Conservation (phyloP, 176 grass and related monocot species). For the Triticum turgidum region DNA sequence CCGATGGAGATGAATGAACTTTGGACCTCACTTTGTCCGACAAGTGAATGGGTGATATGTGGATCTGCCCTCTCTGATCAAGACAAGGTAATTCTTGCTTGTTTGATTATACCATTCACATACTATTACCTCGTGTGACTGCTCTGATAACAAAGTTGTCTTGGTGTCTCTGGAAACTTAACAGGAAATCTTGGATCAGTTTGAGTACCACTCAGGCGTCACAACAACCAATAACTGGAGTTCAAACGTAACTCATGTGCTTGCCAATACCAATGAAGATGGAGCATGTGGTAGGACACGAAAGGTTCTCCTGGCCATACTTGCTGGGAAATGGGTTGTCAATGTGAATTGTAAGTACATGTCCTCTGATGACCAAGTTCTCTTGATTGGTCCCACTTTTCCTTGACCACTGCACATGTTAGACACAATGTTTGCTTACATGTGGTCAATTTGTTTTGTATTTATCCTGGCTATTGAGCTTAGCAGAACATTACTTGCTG, state of each 20-base stretch:
- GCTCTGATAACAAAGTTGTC: background rate
- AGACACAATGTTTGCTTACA: background rate
- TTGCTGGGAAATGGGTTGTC: slow-evolving; percentile 89
- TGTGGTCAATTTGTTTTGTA: background rate
- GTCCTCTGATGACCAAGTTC: background rate
- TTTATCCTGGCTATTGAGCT: background rate
- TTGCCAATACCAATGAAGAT: slow-evolving; percentile 66
- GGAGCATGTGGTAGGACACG: slow-evolving; percentile 81
- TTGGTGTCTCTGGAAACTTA: slow-evolving; percentile 19
- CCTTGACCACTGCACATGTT: background rate
- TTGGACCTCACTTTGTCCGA: slow-evolving; percentile 50
- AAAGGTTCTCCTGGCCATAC: slow-evolving; percentile 92
- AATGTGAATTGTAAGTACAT: slow-evolving; percentile 78
- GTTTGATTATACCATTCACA: slow-evolving; percentile 17
- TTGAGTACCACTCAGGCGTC: slow-evolving; percentile 56
- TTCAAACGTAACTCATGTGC: slow-evolving; percentile 70
- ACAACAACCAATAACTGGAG: slow-evolving; percentile 61
- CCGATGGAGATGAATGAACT: slow-evolving; percentile 41
- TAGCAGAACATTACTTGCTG: background rate
- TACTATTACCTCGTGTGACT: background rate
- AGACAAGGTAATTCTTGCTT: slow-evolving; percentile 58
- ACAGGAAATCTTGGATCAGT: slow-evolving; percentile 73
- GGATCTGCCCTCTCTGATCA: slow-evolving; percentile 63
- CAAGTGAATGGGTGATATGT: slow-evolving; percentile 80
- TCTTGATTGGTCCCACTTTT: background rate